phyloP scores from a whole-genome alignment of 2,329 filamentous ascomycete species.

The Cercospora citrullina region DNA sequence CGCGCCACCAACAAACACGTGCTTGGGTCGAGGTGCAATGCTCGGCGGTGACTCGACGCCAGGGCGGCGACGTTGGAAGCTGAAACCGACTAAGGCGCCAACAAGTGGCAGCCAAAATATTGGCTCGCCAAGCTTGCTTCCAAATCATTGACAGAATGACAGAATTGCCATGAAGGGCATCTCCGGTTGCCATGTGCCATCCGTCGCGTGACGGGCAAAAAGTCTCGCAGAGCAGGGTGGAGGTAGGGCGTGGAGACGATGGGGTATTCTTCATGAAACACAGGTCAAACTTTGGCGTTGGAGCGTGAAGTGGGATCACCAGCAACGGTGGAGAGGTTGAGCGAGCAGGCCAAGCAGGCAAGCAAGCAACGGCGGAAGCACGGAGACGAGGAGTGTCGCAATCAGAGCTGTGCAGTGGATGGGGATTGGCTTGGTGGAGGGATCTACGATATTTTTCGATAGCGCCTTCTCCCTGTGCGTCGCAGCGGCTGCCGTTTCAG shows the following conservation, averaged over 20 bases:
- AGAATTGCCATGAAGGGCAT: background rate
- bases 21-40: background rate
- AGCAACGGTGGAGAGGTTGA: background rate
- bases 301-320: background rate
- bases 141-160: background rate
- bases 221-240: background rate
- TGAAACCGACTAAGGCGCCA: conserved; percentile 2
- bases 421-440: conserved; percentile 11
- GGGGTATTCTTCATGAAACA: conserved; percentile 2
- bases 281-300: conserved; percentile 14
- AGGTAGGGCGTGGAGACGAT: background rate
- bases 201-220: background rate
- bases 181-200: background rate
- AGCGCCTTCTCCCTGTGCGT: conserved; percentile 3
- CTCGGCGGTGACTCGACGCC: background rate
- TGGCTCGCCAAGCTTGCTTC: background rate
- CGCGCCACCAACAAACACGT: background rate
- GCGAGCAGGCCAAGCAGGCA: background rate
- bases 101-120: background rate
- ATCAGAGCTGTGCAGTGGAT: background rate
- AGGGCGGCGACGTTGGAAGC: conserved; percentile 2
- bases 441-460: conserved; percentile 12
- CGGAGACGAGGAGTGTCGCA: conserved; percentile 5
- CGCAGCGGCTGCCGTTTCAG: conserved; percentile 9
- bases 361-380: background rate